These are phyloP conservation scores for Triticum urartu DNA, from an alignment of 176 grass and related monocot genomes.

Conservation along the genomic window DNA sequence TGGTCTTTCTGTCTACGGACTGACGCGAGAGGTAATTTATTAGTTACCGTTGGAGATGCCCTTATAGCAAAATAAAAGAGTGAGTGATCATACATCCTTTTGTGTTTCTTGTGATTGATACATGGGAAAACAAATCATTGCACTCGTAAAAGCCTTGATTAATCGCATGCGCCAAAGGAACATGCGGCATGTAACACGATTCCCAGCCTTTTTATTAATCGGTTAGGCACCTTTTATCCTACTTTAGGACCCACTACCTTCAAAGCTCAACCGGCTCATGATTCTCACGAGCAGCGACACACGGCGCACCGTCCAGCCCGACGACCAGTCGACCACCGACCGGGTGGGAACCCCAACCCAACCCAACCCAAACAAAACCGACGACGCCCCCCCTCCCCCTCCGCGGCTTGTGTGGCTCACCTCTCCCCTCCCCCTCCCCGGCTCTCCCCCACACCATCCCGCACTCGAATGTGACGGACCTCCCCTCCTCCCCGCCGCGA, in stretches of 20 bases:
- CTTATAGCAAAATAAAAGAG: too few relatives aligned
- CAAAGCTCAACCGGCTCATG: background rate
- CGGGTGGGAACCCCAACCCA: background rate
- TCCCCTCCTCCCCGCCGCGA: slow-evolving; percentile 29
- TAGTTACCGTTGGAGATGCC: too few relatives aligned
- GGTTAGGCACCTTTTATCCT: slow-evolving; percentile 6
- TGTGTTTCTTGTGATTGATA: too few relatives aligned
- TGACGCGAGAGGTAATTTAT: too few relatives aligned
- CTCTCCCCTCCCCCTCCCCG: slow-evolving; percentile 3
- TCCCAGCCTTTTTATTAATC: background rate
- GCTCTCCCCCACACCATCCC: background rate
- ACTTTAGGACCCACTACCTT: background rate
- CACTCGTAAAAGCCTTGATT: background rate
- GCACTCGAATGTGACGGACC: background rate
- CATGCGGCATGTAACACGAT: slow-evolving; percentile 18
- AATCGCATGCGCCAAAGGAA: background rate
- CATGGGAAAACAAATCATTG: too few relatives aligned
- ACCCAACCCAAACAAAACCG: slow-evolving; percentile 24
- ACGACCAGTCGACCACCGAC: slow-evolving; percentile 26
- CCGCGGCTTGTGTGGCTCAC: slow-evolving; percentile 35
- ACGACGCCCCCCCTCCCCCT: background rate
- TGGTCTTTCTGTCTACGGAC: too few relatives aligned
- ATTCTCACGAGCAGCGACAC: background rate
- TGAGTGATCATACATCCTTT: too few relatives aligned
- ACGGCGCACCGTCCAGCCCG: slow-evolving; percentile 18